Evolutionary conservation across 371 early-diverging fungal genomes (phyloP), one percentile per base, ranked within the genome.

Genomic region (Vairimorpha necatrix): DNA sequence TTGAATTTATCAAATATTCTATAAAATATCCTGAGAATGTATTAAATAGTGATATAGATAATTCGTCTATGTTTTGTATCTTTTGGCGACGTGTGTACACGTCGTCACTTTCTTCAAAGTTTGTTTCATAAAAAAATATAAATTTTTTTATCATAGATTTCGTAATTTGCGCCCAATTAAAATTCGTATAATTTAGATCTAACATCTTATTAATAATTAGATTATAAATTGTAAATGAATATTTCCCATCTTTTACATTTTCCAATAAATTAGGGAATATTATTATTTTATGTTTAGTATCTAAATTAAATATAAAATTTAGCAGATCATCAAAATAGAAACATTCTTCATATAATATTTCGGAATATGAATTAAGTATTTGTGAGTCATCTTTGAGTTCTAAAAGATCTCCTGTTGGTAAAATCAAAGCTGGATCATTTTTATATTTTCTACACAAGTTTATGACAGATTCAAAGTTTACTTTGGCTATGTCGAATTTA

Each of bases 321-420:
- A 69, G 60, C 20, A 69, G 22, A 14, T 58, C 60, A 38, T 34
- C 38, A 58, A 58, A 69, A 26, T 54, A 69, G 26, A 69, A 69
- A n/a, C 70, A 69, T n/a, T 24, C 30, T 18, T 60, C 58, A 33
- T 58, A 38, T 56, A 69, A 39, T 33, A 69, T 56, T 4, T n/a
- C 36, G 39, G 38, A 56, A 9, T 56, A 16, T 33, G 34, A 30
- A 2, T 11, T 30, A 28, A 69, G 33, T 33, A 56, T 58, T 13
- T 36, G 11, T 22, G 56, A 22, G 28, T 69, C 50, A 0, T 58
- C 56, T 18, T 38, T 54, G 22, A 56, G 46, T 28, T 34, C 38
- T 13, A 69, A 39, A 24, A 69, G 20, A 0, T 54, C 26, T 7
- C 56, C 70, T 47, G 33, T 54, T 13, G 58, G 38, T 26, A 69